These are phyloP conservation scores for Diaporthe sp. DNA, from an alignment of 2,329 filamentous ascomycete genomes.

Conservation along the genomic window DNA sequence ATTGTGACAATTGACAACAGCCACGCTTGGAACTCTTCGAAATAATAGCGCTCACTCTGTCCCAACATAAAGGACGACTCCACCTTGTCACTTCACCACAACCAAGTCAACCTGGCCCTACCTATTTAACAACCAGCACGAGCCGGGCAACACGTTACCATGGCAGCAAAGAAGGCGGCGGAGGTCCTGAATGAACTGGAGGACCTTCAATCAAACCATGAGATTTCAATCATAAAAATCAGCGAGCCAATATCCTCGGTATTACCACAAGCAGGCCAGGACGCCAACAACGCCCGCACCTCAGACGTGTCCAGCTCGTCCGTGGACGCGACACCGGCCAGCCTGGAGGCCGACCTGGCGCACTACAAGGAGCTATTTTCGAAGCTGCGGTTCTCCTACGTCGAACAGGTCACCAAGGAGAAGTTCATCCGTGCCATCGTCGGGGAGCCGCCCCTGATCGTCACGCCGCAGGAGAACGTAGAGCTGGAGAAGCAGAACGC, in stretches of 20 bases:
- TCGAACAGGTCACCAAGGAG: constrained; percentile 98
- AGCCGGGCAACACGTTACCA: constrained; percentile 40
- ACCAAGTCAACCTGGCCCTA: not conserved
- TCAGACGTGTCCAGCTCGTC: constrained; percentile 80
- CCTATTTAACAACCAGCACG: not conserved
- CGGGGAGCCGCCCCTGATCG: constrained; percentile 88
- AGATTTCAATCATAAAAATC: constrained; percentile 82
- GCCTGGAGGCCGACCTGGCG: constrained; percentile 84
- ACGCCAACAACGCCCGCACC: constrained; percentile 63
- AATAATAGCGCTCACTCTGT: too few species aligned
- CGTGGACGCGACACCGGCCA: constrained; percentile 79
- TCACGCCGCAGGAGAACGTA: constrained; percentile 85
- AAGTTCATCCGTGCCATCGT: constrained; percentile 96
- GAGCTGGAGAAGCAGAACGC: constrained; percentile 79
- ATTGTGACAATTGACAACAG: not conserved
- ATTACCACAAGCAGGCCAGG: constrained; percentile 52
- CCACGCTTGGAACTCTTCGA: not conserved
- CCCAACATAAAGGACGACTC: not conserved
- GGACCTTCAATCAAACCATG: constrained; percentile 68
- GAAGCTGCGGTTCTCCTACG: constrained; percentile 96
- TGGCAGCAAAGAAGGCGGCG: constrained; percentile 51
- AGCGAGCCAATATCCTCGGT: constrained; percentile 79
- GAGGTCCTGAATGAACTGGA: constrained; percentile 64
- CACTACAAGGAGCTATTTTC: constrained; percentile 97
- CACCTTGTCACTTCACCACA: not conserved